Percentiles rank a stretch among this genome's conserved stretches.
These are phyloP conservation scores for Rhizomucor pusillus DNA, from an alignment of 371 early-diverging fungal genomes.

Conservation along the genomic window DNA sequence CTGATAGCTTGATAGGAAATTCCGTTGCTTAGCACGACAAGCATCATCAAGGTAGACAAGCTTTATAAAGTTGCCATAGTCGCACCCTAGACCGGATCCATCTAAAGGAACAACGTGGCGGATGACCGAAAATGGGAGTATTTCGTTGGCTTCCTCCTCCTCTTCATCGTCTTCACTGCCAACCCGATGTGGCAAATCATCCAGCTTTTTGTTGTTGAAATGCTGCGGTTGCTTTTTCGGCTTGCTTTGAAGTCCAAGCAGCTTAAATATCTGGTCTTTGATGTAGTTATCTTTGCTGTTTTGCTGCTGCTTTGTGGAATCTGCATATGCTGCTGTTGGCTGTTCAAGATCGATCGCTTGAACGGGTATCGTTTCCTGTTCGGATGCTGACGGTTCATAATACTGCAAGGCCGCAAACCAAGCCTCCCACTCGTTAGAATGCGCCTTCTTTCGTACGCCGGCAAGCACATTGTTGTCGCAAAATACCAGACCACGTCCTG, in stretches of 20 bases:
- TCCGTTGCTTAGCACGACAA: neutral
- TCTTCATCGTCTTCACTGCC: conserved; percentile 14
- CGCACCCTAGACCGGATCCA: conserved; percentile 36
- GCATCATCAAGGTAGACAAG: conserved; percentile 23
- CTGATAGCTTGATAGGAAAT: neutral
- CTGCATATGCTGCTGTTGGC: neutral
- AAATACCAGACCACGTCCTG: conserved; percentile 30
- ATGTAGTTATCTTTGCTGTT: neutral
- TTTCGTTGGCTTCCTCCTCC: conserved; percentile 23
- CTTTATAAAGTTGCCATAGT: conserved; percentile 49
- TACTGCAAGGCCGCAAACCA: conserved; percentile 40
- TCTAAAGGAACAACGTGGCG: conserved; percentile 22
- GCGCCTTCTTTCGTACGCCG: conserved; percentile 27
- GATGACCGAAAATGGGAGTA: conserved; percentile 35
- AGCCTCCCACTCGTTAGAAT: conserved; percentile 24
- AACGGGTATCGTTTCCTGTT: conserved; percentile 16
- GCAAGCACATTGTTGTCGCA: conserved; percentile 36
- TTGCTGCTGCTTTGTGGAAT: neutral
- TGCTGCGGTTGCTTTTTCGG: too few relatives aligned
- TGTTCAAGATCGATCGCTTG: conserved; percentile 23
- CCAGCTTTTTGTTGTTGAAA: neutral
- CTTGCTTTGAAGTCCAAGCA: too few relatives aligned
- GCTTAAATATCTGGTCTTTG: too few relatives aligned
- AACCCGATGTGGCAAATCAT: neutral
- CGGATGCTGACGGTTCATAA: conserved; percentile 16